These are phyloP conservation scores for Trichocladium antarcticum DNA, from an alignment of 495 filamentous ascomycete species.

Conservation along the genomic window DNA sequence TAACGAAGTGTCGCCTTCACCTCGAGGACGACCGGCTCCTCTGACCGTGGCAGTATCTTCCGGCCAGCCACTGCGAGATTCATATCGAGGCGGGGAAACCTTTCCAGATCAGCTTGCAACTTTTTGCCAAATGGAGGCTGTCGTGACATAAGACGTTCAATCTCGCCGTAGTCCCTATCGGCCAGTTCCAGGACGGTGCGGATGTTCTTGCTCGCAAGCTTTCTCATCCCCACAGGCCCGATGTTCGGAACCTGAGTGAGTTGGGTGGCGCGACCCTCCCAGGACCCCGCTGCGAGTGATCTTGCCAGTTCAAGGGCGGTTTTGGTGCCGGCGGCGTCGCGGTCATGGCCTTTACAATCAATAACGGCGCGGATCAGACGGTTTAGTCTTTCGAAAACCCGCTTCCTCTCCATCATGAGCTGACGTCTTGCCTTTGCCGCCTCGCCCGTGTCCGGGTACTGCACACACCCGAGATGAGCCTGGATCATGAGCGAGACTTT, in stretches of 20 bases:
- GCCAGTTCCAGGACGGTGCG: conserved; percentile 61
- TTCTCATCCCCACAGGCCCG: conserved; percentile 65
- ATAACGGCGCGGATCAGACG: conserved; percentile 73
- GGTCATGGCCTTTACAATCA: conserved; percentile 61
- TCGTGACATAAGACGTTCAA: conserved; percentile 65
- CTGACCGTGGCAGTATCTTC: conserved; percentile 9
- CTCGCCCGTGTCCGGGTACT: conserved; percentile 54
- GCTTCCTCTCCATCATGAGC: conserved; percentile 54
- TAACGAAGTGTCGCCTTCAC: conserved; percentile 63
- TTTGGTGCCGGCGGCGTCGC: conserved; percentile 54
- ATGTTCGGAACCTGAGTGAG: conserved; percentile 81
- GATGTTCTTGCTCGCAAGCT: conserved; percentile 61
- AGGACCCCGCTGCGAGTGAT: conserved; percentile 65
- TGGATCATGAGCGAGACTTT: conserved; percentile 87
- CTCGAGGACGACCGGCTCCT: conserved; percentile 40
- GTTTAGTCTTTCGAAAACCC: conserved; percentile 63
- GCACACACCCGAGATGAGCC: conserved; percentile 61
- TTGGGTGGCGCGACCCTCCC: conserved; percentile 78
- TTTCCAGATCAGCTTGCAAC: conserved; percentile 48
- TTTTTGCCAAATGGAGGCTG: conserved; percentile 77
- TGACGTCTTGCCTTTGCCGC: conserved; percentile 49
- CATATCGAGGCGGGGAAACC: conserved; percentile 67
- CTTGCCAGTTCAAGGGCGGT: conserved; percentile 70
- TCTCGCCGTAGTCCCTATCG: conserved; percentile 51
- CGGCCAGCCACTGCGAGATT: conserved; percentile 24